These are phyloP conservation scores for Dovyalis caffra DNA, from an alignment of 345 rosid genomes.

Conservation along the genomic window DNA sequence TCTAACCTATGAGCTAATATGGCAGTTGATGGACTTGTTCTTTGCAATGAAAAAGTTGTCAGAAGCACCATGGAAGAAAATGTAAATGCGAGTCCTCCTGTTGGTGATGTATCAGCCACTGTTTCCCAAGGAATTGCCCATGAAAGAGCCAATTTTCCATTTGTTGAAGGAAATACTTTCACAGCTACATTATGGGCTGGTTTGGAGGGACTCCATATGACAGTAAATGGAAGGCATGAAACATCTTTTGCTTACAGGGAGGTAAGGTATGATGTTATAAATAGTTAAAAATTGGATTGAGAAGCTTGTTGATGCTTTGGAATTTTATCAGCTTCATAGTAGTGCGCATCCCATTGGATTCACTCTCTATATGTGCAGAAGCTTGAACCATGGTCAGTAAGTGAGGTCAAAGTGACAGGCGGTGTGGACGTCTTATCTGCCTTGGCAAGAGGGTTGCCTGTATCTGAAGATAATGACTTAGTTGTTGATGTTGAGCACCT, in stretches of 20 bases:
- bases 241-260: constrained; percentile 74
- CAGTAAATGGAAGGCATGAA: constrained; percentile 83
- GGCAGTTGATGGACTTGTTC: constrained; percentile 76
- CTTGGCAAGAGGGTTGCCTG: constrained; percentile 72
- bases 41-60: constrained; percentile 64
- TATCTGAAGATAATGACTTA: constrained; percentile 59
- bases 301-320: constrained; percentile 2
- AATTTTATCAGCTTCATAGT: constrained; percentile 10
- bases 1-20: constrained; percentile 21
- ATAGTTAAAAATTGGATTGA: constrained; percentile 1
- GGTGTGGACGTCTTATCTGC: constrained; percentile 57
- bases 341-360: not conserved
- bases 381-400: constrained; percentile 80
- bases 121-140: constrained; percentile 40
- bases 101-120: constrained; percentile 30
- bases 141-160: constrained; percentile 65
- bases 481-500: constrained; percentile 56
- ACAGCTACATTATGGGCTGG: constrained; percentile 84
- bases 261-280: constrained; percentile 48
- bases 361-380: constrained; percentile 44
- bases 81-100: constrained; percentile 37
- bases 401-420: constrained; percentile 57
- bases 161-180: constrained; percentile 65
- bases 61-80: constrained; percentile 47
- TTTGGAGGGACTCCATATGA: constrained; percentile 81